Evolutionary conservation across 1,139 yeast genomes (phyloP).

Genomic region (Debaryomyces fabryi): DNA sequence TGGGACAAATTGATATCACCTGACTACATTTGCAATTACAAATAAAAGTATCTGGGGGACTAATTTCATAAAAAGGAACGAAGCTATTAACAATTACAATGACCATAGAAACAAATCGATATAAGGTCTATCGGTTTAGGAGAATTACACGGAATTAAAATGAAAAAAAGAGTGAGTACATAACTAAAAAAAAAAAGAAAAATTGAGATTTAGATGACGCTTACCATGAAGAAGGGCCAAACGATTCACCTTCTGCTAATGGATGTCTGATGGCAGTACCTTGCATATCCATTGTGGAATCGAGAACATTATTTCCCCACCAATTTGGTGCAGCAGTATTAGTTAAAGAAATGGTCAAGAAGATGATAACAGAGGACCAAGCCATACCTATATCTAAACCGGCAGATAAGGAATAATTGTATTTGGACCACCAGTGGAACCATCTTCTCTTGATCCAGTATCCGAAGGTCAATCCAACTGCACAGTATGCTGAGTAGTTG

Average conservation of each 20-base stretch:
- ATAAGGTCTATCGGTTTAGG: background rate
- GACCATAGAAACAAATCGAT: background rate
- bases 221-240: conserved; percentile 23
- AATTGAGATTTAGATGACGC: conserved; percentile 13
- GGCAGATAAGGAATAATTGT: conserved; percentile 60
- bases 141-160: background rate
- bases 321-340: conserved; percentile 35
- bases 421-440: conserved; percentile 68
- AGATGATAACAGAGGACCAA: conserved; percentile 50
- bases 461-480: conserved; percentile 26
- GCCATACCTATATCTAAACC: conserved; percentile 62
- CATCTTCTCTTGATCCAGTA: conserved; percentile 26
- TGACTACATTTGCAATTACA: background rate
- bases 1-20: background rate
- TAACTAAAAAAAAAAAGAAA: background rate
- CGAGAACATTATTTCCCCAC: conserved; percentile 54
- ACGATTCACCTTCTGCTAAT: conserved; percentile 15
- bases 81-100: background rate
- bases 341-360: conserved; percentile 50
- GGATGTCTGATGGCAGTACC: conserved; percentile 12
- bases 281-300: conserved; percentile 31
- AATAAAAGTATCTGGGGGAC: background rate
- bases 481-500: conserved; percentile 44
- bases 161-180: background rate
- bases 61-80: background rate